A percentile compares a stretch with the other conserved stretches of the same genome.
Evolutionary conservation across 345 rosid genomes (phyloP).

Genomic region (Populus euphratica): DNA sequence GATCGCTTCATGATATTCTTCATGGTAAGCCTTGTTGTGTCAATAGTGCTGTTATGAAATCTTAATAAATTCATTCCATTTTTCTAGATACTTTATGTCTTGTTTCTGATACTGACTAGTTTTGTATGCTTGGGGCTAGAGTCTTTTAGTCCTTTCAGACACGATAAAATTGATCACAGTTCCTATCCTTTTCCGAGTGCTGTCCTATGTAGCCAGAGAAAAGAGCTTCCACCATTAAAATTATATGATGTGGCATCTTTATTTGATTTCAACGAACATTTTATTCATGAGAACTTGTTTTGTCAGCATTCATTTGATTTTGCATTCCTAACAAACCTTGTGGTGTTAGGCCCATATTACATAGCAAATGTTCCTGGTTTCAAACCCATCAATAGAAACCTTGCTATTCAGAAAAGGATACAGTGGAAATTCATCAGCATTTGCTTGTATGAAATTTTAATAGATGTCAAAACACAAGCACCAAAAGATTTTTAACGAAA

Average conservation of each 20-base stretch:
- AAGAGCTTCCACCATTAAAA: background rate
- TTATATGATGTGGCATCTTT: background rate
- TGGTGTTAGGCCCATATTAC: background rate
- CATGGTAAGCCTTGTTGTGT: conserved; percentile 42
- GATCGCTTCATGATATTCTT: conserved; percentile 90
- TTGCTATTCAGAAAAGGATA: background rate
- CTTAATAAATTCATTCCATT: background rate
- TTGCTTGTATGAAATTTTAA: background rate
- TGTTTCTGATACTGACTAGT: background rate
- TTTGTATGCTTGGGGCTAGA: background rate
- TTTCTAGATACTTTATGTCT: background rate
- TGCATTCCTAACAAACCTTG: background rate
- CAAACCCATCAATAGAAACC: background rate
- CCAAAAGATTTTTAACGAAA: background rate
- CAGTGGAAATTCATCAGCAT: background rate
- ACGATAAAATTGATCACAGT: background rate
- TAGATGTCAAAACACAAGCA: background rate
- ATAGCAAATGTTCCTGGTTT: background rate
- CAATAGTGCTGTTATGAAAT: background rate
- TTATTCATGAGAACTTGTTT: background rate
- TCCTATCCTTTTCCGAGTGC: background rate
- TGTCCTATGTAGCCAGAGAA: background rate
- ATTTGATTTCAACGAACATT: background rate
- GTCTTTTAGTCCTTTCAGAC: background rate
- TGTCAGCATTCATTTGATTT: background rate